Evolutionary conservation across 75 land plant species (phyloP).

Genomic region (Picea glauca): DNA sequence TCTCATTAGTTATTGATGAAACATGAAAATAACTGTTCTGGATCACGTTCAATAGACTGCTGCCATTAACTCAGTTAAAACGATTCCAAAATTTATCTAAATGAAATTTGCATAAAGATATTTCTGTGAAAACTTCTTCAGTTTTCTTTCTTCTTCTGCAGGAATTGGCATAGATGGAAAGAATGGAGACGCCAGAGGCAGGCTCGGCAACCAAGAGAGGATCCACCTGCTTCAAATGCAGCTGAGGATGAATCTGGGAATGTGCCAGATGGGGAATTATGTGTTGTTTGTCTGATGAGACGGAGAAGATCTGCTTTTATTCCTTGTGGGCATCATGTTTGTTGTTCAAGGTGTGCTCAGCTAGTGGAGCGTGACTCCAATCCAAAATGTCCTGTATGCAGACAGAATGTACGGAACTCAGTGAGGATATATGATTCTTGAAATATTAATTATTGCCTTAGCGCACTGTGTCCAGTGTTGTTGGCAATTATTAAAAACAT

Average conservation of each 20-base stretch:
- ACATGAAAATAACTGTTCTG: not conserved
- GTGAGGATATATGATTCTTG: constrained; percentile 58
- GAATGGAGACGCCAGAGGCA: constrained; percentile 46
- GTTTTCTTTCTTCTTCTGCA: constrained; percentile 16
- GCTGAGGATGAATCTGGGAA: constrained; percentile 45
- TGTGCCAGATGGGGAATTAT: constrained; percentile 81
- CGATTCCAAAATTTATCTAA: not conserved
- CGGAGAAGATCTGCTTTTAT: constrained; percentile 69
- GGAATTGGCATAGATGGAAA: constrained; percentile 84
- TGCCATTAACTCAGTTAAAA: not conserved
- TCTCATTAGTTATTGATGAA: not conserved
- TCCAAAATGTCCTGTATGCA: constrained; percentile 82
- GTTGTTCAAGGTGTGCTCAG: constrained; percentile 74
- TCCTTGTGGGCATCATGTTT: constrained; percentile 93
- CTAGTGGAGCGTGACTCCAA: constrained; percentile 44
- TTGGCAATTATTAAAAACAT: too few relatives aligned
- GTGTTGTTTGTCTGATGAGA: constrained; percentile 73
- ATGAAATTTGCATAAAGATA: not conserved
- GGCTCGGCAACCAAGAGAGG: constrained; percentile 17
- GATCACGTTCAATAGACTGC: not conserved
- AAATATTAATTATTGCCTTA: not conserved
- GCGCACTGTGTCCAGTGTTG: too few relatives aligned
- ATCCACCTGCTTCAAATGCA: constrained; percentile 8
- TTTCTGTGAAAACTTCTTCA: not conserved
- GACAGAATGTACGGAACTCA: constrained; percentile 47